Evolutionary conservation across 331 rosid genomes (phyloP).

Genomic region (Quercus lobata): DNA sequence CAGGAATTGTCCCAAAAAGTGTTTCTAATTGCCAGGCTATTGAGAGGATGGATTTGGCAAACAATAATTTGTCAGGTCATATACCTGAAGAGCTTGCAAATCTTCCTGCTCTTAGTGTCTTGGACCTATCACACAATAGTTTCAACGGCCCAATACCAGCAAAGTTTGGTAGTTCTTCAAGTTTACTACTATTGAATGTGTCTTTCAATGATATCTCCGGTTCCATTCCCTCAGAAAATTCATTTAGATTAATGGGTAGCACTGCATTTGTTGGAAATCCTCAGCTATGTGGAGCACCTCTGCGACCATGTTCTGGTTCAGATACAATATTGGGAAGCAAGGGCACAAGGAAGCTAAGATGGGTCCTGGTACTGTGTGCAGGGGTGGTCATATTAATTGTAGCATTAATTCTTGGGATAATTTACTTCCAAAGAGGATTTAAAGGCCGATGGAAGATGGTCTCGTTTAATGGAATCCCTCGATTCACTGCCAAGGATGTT

Average conservation of each 20-base stretch:
- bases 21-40: constrained; percentile 63
- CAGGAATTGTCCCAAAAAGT: constrained; percentile 55
- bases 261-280: constrained; percentile 79
- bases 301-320: constrained; percentile 58
- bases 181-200: constrained; percentile 70
- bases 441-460: constrained; percentile 84
- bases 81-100: constrained; percentile 78
- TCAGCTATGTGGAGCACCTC: constrained; percentile 85
- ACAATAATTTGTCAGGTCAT: constrained; percentile 67
- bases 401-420: constrained; percentile 40
- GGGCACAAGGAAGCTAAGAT: constrained; percentile 47
- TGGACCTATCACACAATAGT: constrained; percentile 70
- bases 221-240: constrained; percentile 55
- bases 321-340: constrained; percentile 54
- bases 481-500: constrained; percentile 75
- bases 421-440: constrained; percentile 42
- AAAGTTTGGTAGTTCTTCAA: constrained; percentile 58
- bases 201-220: constrained; percentile 86
- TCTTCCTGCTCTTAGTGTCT: constrained; percentile 51
- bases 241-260: constrained; percentile 49
- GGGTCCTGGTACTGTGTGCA: constrained; percentile 53
- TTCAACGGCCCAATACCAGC: constrained; percentile 68
- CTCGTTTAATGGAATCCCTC: constrained; percentile 78
- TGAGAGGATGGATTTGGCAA: constrained; percentile 40
- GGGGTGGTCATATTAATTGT: constrained; percentile 48